These are phyloP conservation scores for Fusarium sp. DNA, from an alignment of 2,329 filamentous ascomycete genomes.

Conservation along the genomic window DNA sequence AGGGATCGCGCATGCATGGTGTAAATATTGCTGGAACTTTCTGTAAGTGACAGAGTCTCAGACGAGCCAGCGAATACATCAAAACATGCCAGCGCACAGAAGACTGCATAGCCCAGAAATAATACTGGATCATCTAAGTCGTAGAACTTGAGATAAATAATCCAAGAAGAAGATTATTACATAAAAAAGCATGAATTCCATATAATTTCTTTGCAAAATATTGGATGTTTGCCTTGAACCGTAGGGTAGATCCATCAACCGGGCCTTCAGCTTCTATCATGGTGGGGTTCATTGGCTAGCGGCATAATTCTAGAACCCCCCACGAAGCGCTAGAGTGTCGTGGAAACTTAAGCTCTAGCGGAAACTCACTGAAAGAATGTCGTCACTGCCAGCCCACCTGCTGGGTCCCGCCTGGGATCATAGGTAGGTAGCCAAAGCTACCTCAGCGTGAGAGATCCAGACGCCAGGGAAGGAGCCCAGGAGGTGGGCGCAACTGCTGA, in stretches of 20 bases:
- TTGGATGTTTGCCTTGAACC: background rate
- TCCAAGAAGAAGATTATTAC: background rate
- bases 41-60: background rate
- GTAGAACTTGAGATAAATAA: background rate
- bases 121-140: background rate
- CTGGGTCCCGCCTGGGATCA: constrained; percentile 9
- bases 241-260: background rate
- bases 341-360: constrained; percentile 39
- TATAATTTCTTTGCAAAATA: background rate
- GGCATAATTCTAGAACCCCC: constrained; percentile 45
- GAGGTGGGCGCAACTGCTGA: constrained; percentile 22
- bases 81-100: constrained; percentile 1
- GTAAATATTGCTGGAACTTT: constrained; percentile 10
- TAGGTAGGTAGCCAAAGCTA: background rate
- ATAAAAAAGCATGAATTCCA: background rate
- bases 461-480: constrained; percentile 9
- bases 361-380: constrained; percentile 34
- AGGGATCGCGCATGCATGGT: constrained; percentile 1
- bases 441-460: constrained; percentile 11
- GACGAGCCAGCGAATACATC: constrained; percentile 6
- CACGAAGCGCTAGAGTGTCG: constrained; percentile 37
- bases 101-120: background rate
- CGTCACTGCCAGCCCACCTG: constrained; percentile 41
- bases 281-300: background rate
- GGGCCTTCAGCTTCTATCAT: constrained; percentile 4